phyloP scores from a whole-genome alignment of 352 stramenopile genomes.

The Globisporangium lucens region DNA sequence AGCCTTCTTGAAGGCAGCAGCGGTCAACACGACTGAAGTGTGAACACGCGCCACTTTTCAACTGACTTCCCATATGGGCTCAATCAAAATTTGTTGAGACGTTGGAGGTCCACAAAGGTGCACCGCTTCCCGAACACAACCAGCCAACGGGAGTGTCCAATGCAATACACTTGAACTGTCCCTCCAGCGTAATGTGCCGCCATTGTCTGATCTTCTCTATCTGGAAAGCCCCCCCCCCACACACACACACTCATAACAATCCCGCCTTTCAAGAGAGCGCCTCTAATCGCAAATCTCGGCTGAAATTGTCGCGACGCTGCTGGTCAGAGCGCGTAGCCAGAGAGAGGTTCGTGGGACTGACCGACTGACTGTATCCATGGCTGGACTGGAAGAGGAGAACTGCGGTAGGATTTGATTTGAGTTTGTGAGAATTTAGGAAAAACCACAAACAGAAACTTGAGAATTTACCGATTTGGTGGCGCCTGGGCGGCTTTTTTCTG shows the following conservation, averaged over 20 bases:
- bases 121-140: background rate
- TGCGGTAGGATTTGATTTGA: background rate
- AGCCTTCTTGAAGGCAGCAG: too few relatives aligned
- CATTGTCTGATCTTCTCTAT: too few relatives aligned
- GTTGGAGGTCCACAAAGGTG: background rate
- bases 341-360: background rate
- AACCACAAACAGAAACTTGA: background rate
- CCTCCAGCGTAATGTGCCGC: background rate
- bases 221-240: too few relatives aligned
- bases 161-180: background rate
- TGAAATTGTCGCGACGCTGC: too few relatives aligned
- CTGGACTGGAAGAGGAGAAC: background rate
- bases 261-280: background rate
- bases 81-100: background rate
- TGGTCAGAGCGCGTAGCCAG: background rate
- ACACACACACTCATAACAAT: background rate
- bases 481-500: background rate
- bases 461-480: background rate
- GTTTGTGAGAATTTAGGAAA: background rate
- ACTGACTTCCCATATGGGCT: background rate
- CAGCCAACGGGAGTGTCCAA: too few relatives aligned
- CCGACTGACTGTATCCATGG: background rate
- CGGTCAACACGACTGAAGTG: background rate
- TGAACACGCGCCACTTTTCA: background rate
- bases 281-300: background rate